Evolutionary conservation across 805 yeast genomes (phyloP).

Genomic region (Candida koratica): DNA sequence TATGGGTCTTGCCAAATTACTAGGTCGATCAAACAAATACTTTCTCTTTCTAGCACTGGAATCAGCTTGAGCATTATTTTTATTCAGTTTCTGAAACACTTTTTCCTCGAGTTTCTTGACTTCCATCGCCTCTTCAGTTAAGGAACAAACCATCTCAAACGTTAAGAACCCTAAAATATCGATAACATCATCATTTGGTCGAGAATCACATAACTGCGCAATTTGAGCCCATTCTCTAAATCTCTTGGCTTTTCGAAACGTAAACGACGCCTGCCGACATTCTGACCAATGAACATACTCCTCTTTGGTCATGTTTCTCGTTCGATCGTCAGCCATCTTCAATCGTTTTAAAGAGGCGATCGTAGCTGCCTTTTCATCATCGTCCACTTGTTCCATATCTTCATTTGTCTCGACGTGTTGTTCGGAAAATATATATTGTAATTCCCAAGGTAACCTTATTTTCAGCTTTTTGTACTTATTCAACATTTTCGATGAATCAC

Average conservation of each 20-base stretch:
- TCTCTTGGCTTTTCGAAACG: slow-evolving; percentile 89
- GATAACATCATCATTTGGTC: slow-evolving; percentile 94
- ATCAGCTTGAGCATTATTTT: slow-evolving; percentile 16
- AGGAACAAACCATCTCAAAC: slow-evolving; percentile 91
- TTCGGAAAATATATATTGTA: slow-evolving; percentile 89
- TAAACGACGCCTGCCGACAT: slow-evolving; percentile 95
- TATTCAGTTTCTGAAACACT: slow-evolving; percentile 34
- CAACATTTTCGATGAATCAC: slow-evolving; percentile 40
- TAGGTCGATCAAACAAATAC: slow-evolving; percentile 82
- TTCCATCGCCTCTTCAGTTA: slow-evolving; percentile 86
- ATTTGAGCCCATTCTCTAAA: slow-evolving; percentile 97
- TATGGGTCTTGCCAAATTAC: slow-evolving; percentile 74
- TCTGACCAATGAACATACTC: slow-evolving; percentile 99
- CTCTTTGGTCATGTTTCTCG: slow-evolving; percentile 89
- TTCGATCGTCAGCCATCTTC: slow-evolving; percentile 90
- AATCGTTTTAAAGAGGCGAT: slow-evolving; percentile 82
- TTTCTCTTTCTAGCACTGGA: slow-evolving; percentile 32
- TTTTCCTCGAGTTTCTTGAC: slow-evolving; percentile 68
- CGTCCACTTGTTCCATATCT: slow-evolving; percentile 63
- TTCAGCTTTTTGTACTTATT: slow-evolving; percentile 64
- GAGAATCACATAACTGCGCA: slow-evolving; percentile 73
- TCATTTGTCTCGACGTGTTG: slow-evolving; percentile 74
- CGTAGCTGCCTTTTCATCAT: slow-evolving; percentile 86
- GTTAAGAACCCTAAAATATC: slow-evolving; percentile 94
- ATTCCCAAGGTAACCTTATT: slow-evolving; percentile 90